phyloP scores from a whole-genome alignment of 805 yeast genomes.

The Yamadazyma tumulicola region DNA sequence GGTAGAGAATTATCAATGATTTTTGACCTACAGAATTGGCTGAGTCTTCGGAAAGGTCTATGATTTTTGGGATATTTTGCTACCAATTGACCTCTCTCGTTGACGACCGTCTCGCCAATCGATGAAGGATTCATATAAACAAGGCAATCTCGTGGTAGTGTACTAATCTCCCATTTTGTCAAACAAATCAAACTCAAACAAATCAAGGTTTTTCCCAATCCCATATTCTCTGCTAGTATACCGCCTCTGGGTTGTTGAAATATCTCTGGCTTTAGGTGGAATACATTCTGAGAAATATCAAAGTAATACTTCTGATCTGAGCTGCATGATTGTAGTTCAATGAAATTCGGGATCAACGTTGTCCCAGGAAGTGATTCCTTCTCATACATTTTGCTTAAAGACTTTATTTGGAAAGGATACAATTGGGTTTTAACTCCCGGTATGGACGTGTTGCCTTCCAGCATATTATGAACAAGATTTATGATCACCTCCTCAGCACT shows the following conservation, averaged over 20 bases:
- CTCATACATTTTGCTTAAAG: conserved; percentile 57
- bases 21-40: conserved; percentile 39
- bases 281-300: conserved; percentile 28
- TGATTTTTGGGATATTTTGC: background rate
- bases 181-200: conserved; percentile 55
- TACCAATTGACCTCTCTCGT: background rate
- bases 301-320: conserved; percentile 23
- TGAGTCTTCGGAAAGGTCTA: conserved; percentile 14
- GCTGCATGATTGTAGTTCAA: conserved; percentile 16
- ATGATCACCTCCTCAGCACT: conserved; percentile 18
- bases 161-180: conserved; percentile 50
- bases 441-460: conserved; percentile 11
- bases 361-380: conserved; percentile 41
- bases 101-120: background rate
- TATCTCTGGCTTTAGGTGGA: conserved; percentile 36
- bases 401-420: conserved; percentile 58
- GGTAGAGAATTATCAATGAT: conserved; percentile 50
- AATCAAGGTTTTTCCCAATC: conserved; percentile 61
- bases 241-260: conserved; percentile 57
- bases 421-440: conserved; percentile 48
- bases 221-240: conserved; percentile 66
- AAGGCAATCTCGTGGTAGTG: conserved; percentile 9
- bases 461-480: conserved; percentile 14
- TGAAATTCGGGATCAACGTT: conserved; percentile 33
- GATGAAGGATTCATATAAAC: background rate